phyloP scores from a whole-genome alignment of 2,329 filamentous ascomycete genomes.

The Alternaria gansuensis region DNA sequence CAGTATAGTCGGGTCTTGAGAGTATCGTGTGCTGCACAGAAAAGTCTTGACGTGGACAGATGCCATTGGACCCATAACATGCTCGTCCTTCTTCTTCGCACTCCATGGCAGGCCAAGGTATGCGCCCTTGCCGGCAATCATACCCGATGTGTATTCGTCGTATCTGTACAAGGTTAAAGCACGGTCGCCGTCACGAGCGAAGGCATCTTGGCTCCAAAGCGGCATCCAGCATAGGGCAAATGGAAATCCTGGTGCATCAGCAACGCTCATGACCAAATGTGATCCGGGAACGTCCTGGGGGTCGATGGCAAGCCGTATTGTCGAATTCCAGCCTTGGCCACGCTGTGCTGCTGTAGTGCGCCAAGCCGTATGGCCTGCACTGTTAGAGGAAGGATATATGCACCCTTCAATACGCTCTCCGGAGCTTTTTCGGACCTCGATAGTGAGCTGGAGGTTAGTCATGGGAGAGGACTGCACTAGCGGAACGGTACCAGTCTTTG shows the following conservation, averaged over 20 bases:
- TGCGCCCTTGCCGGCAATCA: constrained; percentile 77
- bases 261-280: constrained; percentile 88
- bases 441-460: constrained; percentile 81
- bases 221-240: constrained; percentile 95
- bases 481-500: constrained; percentile 81
- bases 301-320: constrained; percentile 79
- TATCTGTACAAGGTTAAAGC: constrained; percentile 85
- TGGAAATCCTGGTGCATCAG: constrained; percentile 84
- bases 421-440: constrained; percentile 82
- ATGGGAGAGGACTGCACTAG: constrained; percentile 71
- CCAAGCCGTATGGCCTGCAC: constrained; percentile 81
- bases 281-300: constrained; percentile 81
- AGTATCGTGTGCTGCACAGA: constrained; percentile 93
- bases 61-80: constrained; percentile 79
- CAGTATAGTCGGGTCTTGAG: constrained; percentile 86
- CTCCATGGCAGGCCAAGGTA: constrained; percentile 88
- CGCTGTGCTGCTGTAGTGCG: constrained; percentile 82
- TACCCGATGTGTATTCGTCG: constrained; percentile 86
- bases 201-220: constrained; percentile 90
- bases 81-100: constrained; percentile 75
- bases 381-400: constrained; percentile 87
- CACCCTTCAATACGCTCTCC: constrained; percentile 88
- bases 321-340: constrained; percentile 87
- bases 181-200: constrained; percentile 85
- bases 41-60: constrained; percentile 82